phyloP scores from a whole-genome alignment of 208 protist genomes.

The Crithidia fasciculata region DNA sequence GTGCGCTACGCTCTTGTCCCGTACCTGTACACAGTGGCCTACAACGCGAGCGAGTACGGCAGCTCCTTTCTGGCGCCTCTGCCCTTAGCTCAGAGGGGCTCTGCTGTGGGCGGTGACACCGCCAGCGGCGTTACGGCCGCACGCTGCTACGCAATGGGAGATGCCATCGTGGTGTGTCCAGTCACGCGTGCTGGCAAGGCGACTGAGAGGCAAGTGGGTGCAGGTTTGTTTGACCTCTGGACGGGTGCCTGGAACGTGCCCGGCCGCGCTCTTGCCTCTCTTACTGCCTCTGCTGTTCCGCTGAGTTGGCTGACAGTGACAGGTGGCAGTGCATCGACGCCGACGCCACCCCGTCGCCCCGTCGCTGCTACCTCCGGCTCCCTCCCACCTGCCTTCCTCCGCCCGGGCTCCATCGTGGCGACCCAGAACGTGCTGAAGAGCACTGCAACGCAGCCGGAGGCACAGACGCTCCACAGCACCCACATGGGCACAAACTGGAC shows the following conservation, averaged over 20 bases:
- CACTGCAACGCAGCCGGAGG: not conserved
- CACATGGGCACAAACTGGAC: constrained; percentile 43
- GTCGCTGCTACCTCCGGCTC: not conserved
- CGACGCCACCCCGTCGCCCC: not conserved
- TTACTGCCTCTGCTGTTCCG: not conserved
- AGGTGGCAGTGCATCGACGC: not conserved
- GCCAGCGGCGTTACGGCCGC: not conserved
- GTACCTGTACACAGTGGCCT: constrained; percentile 95
- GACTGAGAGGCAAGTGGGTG: not conserved
- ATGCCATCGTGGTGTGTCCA: constrained; percentile 38
- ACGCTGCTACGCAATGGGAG: constrained; percentile 35
- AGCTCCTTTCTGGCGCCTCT: constrained; percentile 85
- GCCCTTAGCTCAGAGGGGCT: constrained; percentile 62
- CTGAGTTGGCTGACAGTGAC: constrained; percentile 1
- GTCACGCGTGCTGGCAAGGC: constrained; percentile 7
- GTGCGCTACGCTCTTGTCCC: constrained; percentile 93
- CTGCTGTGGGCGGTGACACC: not conserved
- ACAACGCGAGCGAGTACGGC: constrained; percentile 66
- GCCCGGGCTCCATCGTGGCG: constrained; percentile 23
- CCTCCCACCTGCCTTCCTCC: constrained; percentile 25
- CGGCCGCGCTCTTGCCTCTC: not conserved
- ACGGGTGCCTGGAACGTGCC: constrained; percentile 27
- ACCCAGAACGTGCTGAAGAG: constrained; percentile 28
- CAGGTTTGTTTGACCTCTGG: constrained; percentile 47
- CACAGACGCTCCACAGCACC: constrained; percentile 16